phyloP scores from a whole-genome alignment of 2,329 filamentous ascomycete genomes.

The Penicillium brasilianum region DNA sequence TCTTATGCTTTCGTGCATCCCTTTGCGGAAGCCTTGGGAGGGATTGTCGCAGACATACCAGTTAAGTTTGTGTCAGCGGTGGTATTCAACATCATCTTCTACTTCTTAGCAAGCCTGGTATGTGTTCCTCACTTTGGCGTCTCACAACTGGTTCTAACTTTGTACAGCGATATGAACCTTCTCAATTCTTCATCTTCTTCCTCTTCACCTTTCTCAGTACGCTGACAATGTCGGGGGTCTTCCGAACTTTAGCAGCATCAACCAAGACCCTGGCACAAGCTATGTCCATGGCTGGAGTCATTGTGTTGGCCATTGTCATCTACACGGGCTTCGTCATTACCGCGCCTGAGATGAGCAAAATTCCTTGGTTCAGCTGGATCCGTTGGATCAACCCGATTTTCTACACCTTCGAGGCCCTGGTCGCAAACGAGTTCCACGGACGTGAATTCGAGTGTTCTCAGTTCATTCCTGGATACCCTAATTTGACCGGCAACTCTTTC shows the following conservation, averaged over 20 bases:
- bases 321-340: constrained; percentile 71
- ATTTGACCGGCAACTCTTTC: constrained; percentile 53
- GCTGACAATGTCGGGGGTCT: constrained; percentile 63
- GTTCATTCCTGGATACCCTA: constrained; percentile 53
- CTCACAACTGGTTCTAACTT: constrained; percentile 18
- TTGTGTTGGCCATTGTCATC: constrained; percentile 64
- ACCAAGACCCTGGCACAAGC: constrained; percentile 68
- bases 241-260: constrained; percentile 63
- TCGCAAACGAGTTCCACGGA: constrained; percentile 63
- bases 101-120: constrained; percentile 81
- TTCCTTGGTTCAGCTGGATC: constrained; percentile 69
- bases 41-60: constrained; percentile 84
- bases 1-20: constrained; percentile 91
- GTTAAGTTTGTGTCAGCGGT: constrained; percentile 77
- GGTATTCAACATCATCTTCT: constrained; percentile 78
- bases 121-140: constrained; percentile 3
- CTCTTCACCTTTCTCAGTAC: constrained; percentile 65
- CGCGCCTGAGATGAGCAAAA: constrained; percentile 57
- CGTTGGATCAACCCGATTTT: constrained; percentile 68
- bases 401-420: constrained; percentile 68
- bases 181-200: constrained; percentile 67
- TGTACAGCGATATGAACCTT: constrained; percentile 41
- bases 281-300: constrained; percentile 60
- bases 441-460: constrained; percentile 62
- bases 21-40: constrained; percentile 81